Conservation (phyloP, 805 yeast species). For the Lipomyces yamadae region DNA sequence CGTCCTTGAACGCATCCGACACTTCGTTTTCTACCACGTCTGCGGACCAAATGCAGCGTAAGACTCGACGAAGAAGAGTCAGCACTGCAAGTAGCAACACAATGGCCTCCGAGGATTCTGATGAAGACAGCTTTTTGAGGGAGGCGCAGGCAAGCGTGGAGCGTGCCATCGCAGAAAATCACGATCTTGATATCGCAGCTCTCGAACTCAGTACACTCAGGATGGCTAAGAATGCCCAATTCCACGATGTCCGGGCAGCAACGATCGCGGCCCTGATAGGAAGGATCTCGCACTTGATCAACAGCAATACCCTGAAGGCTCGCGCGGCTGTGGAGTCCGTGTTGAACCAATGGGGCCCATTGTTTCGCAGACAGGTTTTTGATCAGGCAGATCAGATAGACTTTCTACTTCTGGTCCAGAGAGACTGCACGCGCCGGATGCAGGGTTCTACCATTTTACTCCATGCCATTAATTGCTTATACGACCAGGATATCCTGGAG, state of each 20-base stretch:
- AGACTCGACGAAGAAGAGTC: conserved; percentile 29
- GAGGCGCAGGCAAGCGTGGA: conserved; percentile 95
- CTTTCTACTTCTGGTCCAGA: conserved; percentile 57
- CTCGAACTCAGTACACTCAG: conserved; percentile 91
- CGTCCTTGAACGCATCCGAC: conserved; percentile 31
- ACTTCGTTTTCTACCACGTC: conserved; percentile 24
- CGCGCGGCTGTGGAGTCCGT: conserved; percentile 79
- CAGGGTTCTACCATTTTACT: conserved; percentile 54
- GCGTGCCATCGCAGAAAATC: conserved; percentile 89
- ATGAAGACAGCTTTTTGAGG: conserved; percentile 33
- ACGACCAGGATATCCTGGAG: conserved; percentile 79
- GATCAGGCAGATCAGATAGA: conserved; percentile 78
- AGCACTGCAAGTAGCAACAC: conserved; percentile 35
- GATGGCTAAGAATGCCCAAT: conserved; percentile 96
- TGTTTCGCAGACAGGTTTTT: conserved; percentile 85
- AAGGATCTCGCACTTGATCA: conserved; percentile 72
- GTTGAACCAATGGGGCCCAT: conserved; percentile 77
- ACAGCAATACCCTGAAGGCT: conserved; percentile 75
- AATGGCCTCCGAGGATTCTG: conserved; percentile 34
- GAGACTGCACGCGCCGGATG: conserved; percentile 50
- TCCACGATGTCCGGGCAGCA: conserved; percentile 87
- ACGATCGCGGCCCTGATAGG: conserved; percentile 73
- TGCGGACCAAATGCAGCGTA: conserved; percentile 12
- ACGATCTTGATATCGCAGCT: conserved; percentile 89
- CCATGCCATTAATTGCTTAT: conserved; percentile 63